Conservation (phyloP, 495 filamentous ascomycete genomes). For the Clavariopsis aquatica region DNA sequence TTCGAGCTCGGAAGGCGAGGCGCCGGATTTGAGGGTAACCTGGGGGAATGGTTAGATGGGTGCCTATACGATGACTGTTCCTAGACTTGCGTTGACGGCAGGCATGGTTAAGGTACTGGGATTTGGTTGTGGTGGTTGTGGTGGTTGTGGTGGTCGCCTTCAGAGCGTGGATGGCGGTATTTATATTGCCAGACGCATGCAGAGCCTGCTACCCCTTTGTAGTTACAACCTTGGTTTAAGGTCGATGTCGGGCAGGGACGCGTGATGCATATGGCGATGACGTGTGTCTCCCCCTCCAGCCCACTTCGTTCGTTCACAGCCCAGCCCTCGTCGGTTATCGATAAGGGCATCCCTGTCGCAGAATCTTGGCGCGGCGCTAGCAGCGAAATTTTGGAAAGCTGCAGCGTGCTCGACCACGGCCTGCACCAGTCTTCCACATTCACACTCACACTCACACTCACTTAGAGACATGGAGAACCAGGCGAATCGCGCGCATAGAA, state of each 20-base stretch:
- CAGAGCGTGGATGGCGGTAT: background rate
- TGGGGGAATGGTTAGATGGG: constrained; percentile 44
- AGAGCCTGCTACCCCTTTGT: constrained; percentile 4
- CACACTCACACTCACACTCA: background rate
- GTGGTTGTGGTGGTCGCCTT: background rate
- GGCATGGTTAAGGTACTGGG: constrained; percentile 56
- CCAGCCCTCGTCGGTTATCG: constrained; percentile 20
- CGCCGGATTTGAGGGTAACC: constrained; percentile 76
- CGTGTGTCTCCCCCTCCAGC: constrained; percentile 15
- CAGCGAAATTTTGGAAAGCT: constrained; percentile 26
- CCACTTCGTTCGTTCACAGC: background rate
- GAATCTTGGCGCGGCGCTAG: constrained; percentile 32
- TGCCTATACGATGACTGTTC: too few relatives aligned
- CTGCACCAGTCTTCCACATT: background rate
- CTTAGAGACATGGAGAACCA: constrained; percentile 59
- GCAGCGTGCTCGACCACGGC: background rate
- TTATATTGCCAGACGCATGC: constrained; percentile 18
- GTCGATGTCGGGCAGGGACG: background rate
- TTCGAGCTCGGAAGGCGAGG: constrained; percentile 61
- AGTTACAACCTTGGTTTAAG: constrained; percentile 20
- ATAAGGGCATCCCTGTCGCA: constrained; percentile 25
- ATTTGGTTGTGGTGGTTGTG: constrained; percentile 3
- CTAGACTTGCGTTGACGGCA: constrained; percentile 65
- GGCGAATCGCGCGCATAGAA: constrained; percentile 80
- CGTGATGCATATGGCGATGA: constrained; percentile 27